phyloP scores from a whole-genome alignment of 1,139 yeast genomes.

The Geotrichum aggregatum region DNA sequence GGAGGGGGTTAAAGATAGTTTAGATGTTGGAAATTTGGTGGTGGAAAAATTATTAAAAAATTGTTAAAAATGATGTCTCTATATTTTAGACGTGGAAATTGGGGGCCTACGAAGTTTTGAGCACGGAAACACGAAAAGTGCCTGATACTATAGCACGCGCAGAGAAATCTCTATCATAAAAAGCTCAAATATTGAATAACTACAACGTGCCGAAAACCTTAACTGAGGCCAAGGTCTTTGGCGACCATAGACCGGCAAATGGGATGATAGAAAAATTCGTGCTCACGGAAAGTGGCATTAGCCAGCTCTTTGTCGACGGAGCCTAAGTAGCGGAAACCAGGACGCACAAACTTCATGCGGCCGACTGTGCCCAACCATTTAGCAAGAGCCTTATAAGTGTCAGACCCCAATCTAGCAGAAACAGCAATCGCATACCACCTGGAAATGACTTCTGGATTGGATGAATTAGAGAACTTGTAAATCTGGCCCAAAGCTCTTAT shows the following conservation, averaged over 20 bases:
- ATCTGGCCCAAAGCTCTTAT: constrained; percentile 43
- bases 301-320: constrained; percentile 66
- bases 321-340: constrained; percentile 66
- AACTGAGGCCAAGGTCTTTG: constrained; percentile 52
- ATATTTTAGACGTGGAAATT: not conserved
- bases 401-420: constrained; percentile 40
- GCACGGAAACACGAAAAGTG: not conserved
- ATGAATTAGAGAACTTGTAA: constrained; percentile 50
- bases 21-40: not conserved
- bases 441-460: constrained; percentile 76
- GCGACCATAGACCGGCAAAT: constrained; percentile 75
- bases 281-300: constrained; percentile 55
- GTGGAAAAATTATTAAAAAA: constrained; percentile 9
- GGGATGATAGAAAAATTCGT: constrained; percentile 68
- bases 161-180: no score
- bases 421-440: constrained; percentile 63
- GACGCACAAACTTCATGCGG: constrained; percentile 91
- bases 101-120: constrained; percentile 13
- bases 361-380: constrained; percentile 90
- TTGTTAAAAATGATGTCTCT: not conserved
- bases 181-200: no score
- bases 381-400: constrained; percentile 52
- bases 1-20: not conserved
- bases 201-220: not conserved
- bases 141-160: no score